phyloP scores from a whole-genome alignment of 1,284 basidiomycete genomes.

The Papiliotrema flavescens region DNA sequence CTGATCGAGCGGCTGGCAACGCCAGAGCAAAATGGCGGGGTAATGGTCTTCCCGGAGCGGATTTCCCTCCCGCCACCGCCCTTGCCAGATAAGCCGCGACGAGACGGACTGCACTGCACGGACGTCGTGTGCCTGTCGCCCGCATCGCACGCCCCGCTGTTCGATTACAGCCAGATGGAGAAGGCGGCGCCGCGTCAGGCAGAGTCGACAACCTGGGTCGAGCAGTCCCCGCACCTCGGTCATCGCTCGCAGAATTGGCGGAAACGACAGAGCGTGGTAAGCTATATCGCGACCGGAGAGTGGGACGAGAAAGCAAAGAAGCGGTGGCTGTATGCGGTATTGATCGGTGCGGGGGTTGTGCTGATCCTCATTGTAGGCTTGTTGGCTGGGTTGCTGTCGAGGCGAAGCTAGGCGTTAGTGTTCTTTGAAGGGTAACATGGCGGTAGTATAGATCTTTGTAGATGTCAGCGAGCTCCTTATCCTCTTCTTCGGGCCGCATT shows the following conservation, averaged over 20 bases:
- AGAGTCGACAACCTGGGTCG: not conserved
- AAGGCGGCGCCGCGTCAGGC: not conserved
- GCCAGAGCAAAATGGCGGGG: constrained; percentile 2
- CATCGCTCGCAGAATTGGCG: constrained; percentile 7
- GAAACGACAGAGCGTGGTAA: constrained; percentile 6
- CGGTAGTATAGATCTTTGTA: too few relatives aligned
- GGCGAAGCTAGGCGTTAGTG: not conserved
- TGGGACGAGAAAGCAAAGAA: constrained; percentile 3
- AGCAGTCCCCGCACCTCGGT: constrained; percentile 8
- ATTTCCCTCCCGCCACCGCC: constrained; percentile 9
- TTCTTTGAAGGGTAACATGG: too few relatives aligned
- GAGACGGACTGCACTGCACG: not conserved
- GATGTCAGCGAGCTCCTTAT: not conserved
- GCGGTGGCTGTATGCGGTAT: constrained; percentile 7
- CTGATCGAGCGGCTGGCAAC: not conserved
- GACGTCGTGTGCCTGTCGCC: not conserved
- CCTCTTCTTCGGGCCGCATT: too few relatives aligned
- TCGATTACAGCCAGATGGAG: constrained; percentile 8
- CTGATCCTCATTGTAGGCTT: constrained; percentile 25
- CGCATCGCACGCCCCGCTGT: not conserved
- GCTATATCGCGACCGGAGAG: constrained; percentile 8
- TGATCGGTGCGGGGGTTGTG: constrained; percentile 10
- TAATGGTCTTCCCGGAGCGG: constrained; percentile 24
- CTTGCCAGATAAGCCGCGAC: not conserved
- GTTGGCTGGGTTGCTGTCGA: constrained; percentile 22